These are phyloP conservation scores for Agastache rugosa DNA, from an alignment of 257 asterid genomes.

Conservation along the genomic window DNA sequence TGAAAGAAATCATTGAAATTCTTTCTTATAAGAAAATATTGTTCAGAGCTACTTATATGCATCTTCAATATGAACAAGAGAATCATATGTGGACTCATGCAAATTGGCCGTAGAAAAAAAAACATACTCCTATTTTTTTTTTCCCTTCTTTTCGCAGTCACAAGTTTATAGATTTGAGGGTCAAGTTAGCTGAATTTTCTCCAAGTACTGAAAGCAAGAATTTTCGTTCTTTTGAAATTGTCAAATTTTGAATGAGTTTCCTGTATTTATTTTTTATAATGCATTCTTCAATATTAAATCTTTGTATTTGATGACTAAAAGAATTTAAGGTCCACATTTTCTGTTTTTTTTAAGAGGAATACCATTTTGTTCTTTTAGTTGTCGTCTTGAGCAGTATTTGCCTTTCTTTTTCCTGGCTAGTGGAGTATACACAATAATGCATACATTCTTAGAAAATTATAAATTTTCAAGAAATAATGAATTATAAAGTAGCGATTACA, in stretches of 20 bases:
- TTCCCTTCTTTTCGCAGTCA: not conserved
- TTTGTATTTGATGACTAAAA: not conserved
- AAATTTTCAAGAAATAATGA: not conserved
- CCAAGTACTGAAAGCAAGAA: not conserved
- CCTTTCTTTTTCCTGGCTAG: slow-evolving; percentile 19
- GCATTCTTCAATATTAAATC: not conserved
- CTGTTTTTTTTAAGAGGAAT: not conserved
- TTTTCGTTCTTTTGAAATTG: slow-evolving; percentile 28
- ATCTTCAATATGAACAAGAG: slow-evolving; percentile 26
- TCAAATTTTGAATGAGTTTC: slow-evolving; percentile 14
- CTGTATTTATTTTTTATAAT: no score
- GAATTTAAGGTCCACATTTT: slow-evolving; percentile 6
- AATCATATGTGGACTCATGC: slow-evolving; percentile 21
- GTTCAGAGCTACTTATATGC: slow-evolving; percentile 9
- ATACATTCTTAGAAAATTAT: slow-evolving; percentile 12
- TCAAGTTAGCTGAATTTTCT: slow-evolving; percentile 31
- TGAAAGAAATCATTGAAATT: not conserved
- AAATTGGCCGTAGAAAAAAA: not conserved
- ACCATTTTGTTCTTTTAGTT: not conserved
- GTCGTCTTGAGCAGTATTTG: slow-evolving; percentile 24
- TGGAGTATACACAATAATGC: slow-evolving; percentile 16
- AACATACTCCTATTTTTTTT: no score
- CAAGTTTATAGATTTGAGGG: slow-evolving; percentile 21
- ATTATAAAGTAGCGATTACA: no score
- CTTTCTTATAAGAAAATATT: not conserved